Conservation (phyloP, 805 yeast species). For the Sungouiozyma intestinalis region DNA sequence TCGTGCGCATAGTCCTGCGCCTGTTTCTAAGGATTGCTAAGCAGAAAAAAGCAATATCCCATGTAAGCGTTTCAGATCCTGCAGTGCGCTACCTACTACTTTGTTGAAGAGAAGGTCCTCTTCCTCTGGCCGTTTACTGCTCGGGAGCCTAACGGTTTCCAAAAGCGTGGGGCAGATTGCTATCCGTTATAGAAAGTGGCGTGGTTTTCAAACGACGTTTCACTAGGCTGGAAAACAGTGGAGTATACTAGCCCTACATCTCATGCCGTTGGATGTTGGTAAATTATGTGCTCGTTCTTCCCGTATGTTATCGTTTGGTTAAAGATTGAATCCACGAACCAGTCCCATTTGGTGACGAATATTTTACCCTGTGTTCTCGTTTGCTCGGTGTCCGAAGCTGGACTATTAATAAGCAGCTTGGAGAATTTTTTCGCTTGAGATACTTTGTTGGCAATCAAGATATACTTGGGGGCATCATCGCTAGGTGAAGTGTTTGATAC, state of each 20-base stretch:
- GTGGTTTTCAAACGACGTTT: too few relatives aligned
- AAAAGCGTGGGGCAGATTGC: too few relatives aligned
- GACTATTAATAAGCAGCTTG: conserved; percentile 6
- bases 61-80: too few relatives aligned
- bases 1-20: not conserved
- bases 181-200: too few relatives aligned
- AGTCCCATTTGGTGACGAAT: conserved; percentile 27
- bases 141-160: too few relatives aligned
- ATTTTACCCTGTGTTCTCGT: conserved; percentile 4
- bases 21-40: not conserved
- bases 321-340: conserved; percentile 25
- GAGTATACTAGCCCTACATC: too few relatives aligned
- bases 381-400: not conserved
- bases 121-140: too few relatives aligned
- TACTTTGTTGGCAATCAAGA: conserved; percentile 21
- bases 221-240: too few relatives aligned
- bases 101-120: too few relatives aligned
- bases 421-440: conserved; percentile 23
- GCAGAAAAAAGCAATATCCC: not conserved
- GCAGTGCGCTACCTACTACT: too few relatives aligned
- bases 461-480: conserved; percentile 9
- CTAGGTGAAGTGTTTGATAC: not conserved
- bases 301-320: conserved; percentile 10
- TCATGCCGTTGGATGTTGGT: too few relatives aligned
- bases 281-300: not conserved